Evolutionary conservation across 2,329 filamentous ascomycete genomes (phyloP).

Genomic region (Neofusicoccum parvum): DNA sequence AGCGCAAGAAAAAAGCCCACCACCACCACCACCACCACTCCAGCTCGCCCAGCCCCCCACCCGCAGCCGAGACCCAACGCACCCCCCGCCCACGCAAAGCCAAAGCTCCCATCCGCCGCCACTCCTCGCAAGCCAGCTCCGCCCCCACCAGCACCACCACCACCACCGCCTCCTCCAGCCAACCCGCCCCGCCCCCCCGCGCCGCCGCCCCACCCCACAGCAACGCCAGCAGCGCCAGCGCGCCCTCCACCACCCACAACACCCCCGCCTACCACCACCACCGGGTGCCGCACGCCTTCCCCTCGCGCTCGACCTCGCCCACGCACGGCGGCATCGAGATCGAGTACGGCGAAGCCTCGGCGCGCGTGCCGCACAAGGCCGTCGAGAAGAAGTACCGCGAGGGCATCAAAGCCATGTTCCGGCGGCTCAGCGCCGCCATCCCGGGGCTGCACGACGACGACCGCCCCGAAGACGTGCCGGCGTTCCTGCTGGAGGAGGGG

Average conservation of each 20-base stretch:
- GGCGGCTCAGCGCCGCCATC: neutral
- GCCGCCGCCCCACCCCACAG: neutral
- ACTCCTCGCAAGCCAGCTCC: too few species aligned
- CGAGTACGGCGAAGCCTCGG: neutral
- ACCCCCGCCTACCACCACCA: neutral
- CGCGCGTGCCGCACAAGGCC: neutral
- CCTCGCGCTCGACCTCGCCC: neutral
- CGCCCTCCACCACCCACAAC: neutral
- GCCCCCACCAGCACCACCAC: too few species aligned
- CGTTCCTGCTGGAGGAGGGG: neutral
- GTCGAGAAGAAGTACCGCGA: slow-evolving; percentile 18
- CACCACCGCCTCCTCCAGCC: too few species aligned
- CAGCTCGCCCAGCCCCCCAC: neutral
- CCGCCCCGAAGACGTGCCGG: neutral
- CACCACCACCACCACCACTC: neutral
- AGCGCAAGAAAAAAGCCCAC: neutral
- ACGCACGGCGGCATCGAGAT: neutral
- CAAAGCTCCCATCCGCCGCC: too few species aligned
- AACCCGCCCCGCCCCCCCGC: too few species aligned
- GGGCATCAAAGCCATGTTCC: slow-evolving; percentile 6
- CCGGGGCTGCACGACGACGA: neutral
- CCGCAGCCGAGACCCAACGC: neutral
- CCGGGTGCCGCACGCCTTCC: too few species aligned
- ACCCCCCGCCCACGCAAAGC: too few species aligned
- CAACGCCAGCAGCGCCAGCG: neutral